Evolutionary conservation across 164 flowering plant genomes (phyloP).

Genomic region (Vitis rupestris): DNA sequence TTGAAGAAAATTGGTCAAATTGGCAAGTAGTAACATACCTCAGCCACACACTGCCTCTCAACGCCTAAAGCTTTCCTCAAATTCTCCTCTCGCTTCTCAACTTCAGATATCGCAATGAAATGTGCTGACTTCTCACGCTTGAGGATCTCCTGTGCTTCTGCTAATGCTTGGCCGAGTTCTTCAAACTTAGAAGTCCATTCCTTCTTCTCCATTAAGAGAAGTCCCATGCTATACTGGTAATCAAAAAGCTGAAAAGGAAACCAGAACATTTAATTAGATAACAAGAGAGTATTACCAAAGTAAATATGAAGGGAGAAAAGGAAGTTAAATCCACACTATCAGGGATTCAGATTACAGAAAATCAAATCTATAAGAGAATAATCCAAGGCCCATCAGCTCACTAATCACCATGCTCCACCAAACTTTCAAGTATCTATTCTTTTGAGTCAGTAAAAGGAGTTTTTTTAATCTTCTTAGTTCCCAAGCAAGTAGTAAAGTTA

Average conservation of each 20-base stretch:
- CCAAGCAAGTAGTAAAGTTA: too few species aligned
- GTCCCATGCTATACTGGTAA: slow-evolving; percentile 93
- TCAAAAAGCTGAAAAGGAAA: slow-evolving; percentile 61
- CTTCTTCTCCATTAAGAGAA: slow-evolving; percentile 84
- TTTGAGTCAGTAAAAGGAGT: too few species aligned
- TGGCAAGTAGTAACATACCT: slow-evolving; percentile 46
- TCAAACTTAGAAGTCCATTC: slow-evolving; percentile 66
- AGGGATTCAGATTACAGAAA: too few species aligned
- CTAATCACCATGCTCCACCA: too few species aligned
- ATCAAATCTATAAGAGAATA: too few species aligned
- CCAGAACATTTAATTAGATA: background rate
- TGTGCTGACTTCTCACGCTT: slow-evolving; percentile 77
- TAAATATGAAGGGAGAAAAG: too few species aligned
- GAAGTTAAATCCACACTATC: too few species aligned
- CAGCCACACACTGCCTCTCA: slow-evolving; percentile 72
- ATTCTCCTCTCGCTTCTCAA: slow-evolving; percentile 70
- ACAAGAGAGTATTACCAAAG: background rate
- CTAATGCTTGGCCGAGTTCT: slow-evolving; percentile 49
- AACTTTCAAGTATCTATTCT: too few species aligned
- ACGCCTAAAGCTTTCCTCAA: slow-evolving; percentile 61
- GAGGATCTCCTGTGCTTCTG: slow-evolving; percentile 62
- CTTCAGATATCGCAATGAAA: slow-evolving; percentile 63
- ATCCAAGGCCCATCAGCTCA: too few species aligned
- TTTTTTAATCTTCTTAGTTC: too few species aligned
- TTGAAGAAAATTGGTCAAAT: background rate